Conservation (phyloP, 208 protist genomes). For the Leishmania tropica region DNA sequence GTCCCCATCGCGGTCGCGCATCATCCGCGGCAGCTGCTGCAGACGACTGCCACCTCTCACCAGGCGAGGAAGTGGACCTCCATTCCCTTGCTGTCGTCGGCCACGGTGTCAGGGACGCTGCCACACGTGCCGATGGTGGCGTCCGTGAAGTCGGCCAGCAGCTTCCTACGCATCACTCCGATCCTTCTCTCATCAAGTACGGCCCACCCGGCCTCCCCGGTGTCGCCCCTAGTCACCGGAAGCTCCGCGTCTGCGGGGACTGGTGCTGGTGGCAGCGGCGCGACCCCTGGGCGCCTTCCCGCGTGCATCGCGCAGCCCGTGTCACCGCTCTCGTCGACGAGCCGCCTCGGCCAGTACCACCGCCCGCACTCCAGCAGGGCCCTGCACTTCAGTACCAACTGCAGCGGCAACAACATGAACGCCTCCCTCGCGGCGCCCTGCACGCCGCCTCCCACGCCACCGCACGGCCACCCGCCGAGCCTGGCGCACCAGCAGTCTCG, state of each 20-base stretch:
- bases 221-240: background rate
- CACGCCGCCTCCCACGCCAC: background rate
- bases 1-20: background rate
- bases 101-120: background rate
- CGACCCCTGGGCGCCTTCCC: background rate
- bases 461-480: background rate
- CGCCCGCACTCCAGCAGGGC: background rate
- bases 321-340: background rate
- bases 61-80: conserved; percentile 1
- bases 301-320: background rate
- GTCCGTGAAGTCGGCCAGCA: background rate
- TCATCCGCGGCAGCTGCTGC: background rate
- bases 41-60: background rate
- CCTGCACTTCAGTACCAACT: background rate
- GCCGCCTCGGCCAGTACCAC: background rate
- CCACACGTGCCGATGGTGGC: background rate
- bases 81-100: background rate
- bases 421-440: background rate
- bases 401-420: conserved; percentile 2
- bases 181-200: background rate
- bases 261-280: background rate
- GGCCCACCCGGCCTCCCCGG: background rate
- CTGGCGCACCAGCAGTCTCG: background rate
- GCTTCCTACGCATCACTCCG: background rate
- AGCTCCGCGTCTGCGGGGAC: background rate